A percentile compares a stretch with the other conserved stretches of the same genome.
These are phyloP conservation scores for Cryptosporidium parvum DNA, from an alignment of 169 alveolate genomes.

Conservation along the genomic window DNA sequence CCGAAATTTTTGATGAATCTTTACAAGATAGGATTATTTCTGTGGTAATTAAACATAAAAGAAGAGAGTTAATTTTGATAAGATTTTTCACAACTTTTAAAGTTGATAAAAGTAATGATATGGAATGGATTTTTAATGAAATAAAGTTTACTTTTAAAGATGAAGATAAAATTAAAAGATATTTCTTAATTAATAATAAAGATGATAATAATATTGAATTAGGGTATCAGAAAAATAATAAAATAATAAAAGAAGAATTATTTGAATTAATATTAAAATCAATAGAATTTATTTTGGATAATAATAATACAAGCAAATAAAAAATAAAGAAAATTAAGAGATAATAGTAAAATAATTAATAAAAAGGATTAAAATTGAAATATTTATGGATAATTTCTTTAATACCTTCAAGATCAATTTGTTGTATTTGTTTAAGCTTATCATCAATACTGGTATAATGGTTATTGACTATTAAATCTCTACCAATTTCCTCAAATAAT, in stretches of 20 bases:
- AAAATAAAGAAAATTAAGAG: neutral
- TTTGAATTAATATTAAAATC: conserved; percentile 15
- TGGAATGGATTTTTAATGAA: conserved; percentile 32
- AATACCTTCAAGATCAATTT: conserved; percentile 2
- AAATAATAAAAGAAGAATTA: neutral
- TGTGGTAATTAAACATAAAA: neutral
- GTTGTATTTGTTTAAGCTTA: conserved; percentile 17
- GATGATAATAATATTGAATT: neutral
- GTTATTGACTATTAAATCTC: conserved; percentile 32
- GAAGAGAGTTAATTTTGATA: neutral
- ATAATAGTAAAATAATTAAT: neutral
- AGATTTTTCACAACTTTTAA: conserved; percentile 8
- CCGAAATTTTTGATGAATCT: neutral
- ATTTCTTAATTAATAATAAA: neutral
- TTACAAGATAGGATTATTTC: conserved; percentile 3
- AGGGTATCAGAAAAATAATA: neutral
- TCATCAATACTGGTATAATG: conserved; percentile 14
- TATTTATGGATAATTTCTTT: conserved; percentile 20
- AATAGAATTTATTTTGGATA: conserved; percentile 13
- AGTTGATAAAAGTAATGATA: neutral
- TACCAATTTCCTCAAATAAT: conserved; percentile 42
- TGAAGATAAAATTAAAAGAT: neutral
- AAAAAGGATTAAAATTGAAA: neutral
- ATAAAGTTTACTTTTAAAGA: conserved; percentile 23
- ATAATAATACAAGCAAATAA: neutral